phyloP scores from a whole-genome alignment of 257 asterid genomes.

The Handroanthus guayacan region DNA sequence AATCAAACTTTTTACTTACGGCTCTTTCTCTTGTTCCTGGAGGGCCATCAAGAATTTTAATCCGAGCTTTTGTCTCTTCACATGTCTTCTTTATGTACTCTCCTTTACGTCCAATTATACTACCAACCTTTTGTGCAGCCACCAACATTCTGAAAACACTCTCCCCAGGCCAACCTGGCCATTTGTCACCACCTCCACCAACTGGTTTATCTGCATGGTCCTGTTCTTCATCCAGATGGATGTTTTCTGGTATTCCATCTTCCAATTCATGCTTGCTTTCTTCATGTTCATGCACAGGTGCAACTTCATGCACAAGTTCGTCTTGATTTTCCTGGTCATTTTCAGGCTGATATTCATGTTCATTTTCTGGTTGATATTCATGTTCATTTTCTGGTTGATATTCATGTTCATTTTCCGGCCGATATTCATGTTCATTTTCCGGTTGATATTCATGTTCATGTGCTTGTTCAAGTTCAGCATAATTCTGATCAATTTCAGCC shows the following conservation, averaged over 20 bases:
- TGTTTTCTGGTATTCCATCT: constrained; percentile 29
- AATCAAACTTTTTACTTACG: constrained; percentile 58
- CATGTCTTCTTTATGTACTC: constrained; percentile 92
- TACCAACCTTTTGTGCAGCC: constrained; percentile 96
- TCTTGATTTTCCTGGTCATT: constrained; percentile 11
- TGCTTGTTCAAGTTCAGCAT: constrained; percentile 41
- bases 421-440: constrained; percentile 39
- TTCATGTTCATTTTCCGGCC: constrained; percentile 27
- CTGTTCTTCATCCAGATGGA: too few relatives aligned
- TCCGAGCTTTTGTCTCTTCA: constrained; percentile 96
- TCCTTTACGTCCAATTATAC: constrained; percentile 98
- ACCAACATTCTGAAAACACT: constrained; percentile 88
- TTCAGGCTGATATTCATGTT: constrained; percentile 25
- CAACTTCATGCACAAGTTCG: constrained; percentile 8
- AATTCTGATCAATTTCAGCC: constrained; percentile 64
- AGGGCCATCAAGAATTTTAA: constrained; percentile 97
- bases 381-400: constrained; percentile 26
- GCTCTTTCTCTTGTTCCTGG: constrained; percentile 97
- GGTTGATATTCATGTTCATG: constrained; percentile 39
- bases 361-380: constrained; percentile 35
- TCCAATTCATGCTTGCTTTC: constrained; percentile 31
- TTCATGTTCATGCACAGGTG: constrained; percentile 36
- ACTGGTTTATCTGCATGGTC: constrained; percentile 29
- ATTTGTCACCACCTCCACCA: constrained; percentile 65
- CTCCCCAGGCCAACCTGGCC: constrained; percentile 99